phyloP scores from a whole-genome alignment of 805 yeast genomes.

The Scheffersomyces ergatensis region DNA sequence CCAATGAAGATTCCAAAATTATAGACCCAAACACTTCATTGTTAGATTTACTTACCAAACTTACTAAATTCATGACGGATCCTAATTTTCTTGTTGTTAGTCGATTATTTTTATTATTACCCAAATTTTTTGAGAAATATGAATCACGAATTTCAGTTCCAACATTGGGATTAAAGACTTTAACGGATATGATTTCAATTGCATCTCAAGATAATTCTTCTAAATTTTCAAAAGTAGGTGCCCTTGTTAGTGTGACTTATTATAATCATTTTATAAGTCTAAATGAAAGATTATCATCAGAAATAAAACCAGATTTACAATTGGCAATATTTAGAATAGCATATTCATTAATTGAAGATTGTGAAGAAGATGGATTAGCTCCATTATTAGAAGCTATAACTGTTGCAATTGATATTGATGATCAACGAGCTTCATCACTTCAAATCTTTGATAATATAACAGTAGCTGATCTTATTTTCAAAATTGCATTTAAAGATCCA shows the following conservation, averaged over 20 bases:
- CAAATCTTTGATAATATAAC: constrained; percentile 13
- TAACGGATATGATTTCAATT: constrained; percentile 22
- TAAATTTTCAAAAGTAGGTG: constrained; percentile 24
- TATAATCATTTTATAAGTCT: constrained; percentile 35
- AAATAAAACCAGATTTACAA: constrained; percentile 20
- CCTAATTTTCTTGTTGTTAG: constrained; percentile 39
- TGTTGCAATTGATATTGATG: constrained; percentile 45
- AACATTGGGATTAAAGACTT: constrained; percentile 19
- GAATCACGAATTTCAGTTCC: constrained; percentile 28
- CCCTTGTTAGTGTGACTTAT: constrained; percentile 53
- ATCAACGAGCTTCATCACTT: constrained; percentile 18
- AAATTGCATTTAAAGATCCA: constrained; percentile 69
- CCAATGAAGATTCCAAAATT: constrained; percentile 34
- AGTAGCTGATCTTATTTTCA: constrained; percentile 58
- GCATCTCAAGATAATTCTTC: constrained; percentile 12
- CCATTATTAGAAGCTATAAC: constrained; percentile 69
- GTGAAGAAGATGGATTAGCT: constrained; percentile 80
- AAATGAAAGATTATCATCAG: constrained; percentile 5
- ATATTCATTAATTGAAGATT: constrained; percentile 48
- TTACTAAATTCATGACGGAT: constrained; percentile 9
- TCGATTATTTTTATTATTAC: constrained; percentile 51
- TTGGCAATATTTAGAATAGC: constrained; percentile 38
- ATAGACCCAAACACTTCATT: constrained; percentile 14
- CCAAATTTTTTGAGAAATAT: constrained; percentile 57
- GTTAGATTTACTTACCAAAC: constrained; percentile 16